Conservation (phyloP, 2,329 filamentous ascomycete species). For the Pyrenophora teres region DNA sequence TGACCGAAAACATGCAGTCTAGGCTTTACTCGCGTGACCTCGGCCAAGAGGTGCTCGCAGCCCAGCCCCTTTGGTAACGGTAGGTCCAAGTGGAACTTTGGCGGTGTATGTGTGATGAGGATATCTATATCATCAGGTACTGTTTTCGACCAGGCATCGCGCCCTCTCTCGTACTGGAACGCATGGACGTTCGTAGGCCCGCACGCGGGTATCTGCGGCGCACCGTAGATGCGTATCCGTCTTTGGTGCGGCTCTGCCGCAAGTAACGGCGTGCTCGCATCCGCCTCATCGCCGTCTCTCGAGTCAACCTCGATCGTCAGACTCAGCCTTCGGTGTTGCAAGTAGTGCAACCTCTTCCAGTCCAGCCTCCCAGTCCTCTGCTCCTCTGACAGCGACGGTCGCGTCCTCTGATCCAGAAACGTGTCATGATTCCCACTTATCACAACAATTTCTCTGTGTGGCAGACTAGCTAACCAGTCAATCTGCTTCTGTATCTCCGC, state of each 20-base stretch:
- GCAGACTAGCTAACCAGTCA: constrained; percentile 76
- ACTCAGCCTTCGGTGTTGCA: constrained; percentile 70
- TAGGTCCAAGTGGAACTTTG: constrained; percentile 70
- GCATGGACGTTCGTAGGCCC: constrained; percentile 70
- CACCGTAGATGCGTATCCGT: constrained; percentile 74
- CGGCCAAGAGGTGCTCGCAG: constrained; percentile 70
- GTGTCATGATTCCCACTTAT: constrained; percentile 89
- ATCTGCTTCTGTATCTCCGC: constrained; percentile 79
- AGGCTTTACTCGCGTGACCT: constrained; percentile 76
- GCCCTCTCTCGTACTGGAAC: constrained; percentile 72
- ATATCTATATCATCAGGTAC: constrained; percentile 76
- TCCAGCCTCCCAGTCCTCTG: constrained; percentile 64
- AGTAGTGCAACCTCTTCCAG: constrained; percentile 72
- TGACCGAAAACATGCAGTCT: constrained; percentile 83
- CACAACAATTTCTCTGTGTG: constrained; percentile 79
- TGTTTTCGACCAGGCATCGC: constrained; percentile 73
- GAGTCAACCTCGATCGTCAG: constrained; percentile 55
- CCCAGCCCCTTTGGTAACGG: constrained; percentile 66
- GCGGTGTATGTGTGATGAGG: constrained; percentile 80
- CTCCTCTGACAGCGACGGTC: constrained; percentile 54
- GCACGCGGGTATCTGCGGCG: constrained; percentile 77
- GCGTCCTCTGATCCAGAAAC: constrained; percentile 73
- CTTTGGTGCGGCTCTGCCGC: constrained; percentile 45
- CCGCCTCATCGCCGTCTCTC: constrained; percentile 2
- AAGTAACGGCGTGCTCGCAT: constrained; percentile 28